Percentiles rank a stretch among this genome's conserved stretches.
Conservation (phyloP, 2,329 filamentous ascomycete genomes). For the Aotearoamyces nothofagi region DNA sequence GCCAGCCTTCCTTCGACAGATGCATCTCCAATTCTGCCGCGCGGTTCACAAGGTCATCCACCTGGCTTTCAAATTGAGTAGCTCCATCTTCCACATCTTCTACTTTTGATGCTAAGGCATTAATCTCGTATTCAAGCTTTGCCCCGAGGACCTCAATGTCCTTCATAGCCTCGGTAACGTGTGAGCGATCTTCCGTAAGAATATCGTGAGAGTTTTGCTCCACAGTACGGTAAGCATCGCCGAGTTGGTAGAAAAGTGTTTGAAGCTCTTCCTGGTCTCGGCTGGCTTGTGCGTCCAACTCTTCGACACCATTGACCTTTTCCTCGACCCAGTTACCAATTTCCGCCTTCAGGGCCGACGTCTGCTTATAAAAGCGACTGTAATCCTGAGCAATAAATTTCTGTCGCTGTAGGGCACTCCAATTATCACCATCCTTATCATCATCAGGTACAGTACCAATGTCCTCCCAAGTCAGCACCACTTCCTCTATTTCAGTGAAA, state of each 20-base stretch:
- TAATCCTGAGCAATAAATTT: conserved; percentile 34
- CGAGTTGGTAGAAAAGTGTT: conserved; percentile 49
- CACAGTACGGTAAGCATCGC: conserved; percentile 54
- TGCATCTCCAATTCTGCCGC: conserved; percentile 42
- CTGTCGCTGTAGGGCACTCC: conserved; percentile 20
- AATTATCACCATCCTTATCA: conserved; percentile 16
- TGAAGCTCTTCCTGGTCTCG: conserved; percentile 51
- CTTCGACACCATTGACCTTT: conserved; percentile 38
- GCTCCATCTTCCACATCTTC: conserved; percentile 79
- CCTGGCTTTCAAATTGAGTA: conserved; percentile 63
- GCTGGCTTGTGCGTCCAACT: conserved; percentile 45
- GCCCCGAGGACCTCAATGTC: conserved; percentile 70
- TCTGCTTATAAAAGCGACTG: conserved; percentile 34
- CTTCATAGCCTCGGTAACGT: conserved; percentile 55
- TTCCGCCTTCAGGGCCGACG: conserved; percentile 33
- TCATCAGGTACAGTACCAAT: conserved; percentile 28
- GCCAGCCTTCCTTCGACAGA: conserved; percentile 17
- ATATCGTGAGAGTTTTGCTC: conserved; percentile 53
- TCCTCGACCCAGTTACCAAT: conserved; percentile 45
- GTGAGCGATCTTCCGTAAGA: conserved; percentile 51
- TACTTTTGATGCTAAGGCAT: conserved; percentile 63
- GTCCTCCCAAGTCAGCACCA: conserved; percentile 51
- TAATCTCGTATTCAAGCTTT: conserved; percentile 85
- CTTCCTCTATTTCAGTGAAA: conserved; percentile 62
- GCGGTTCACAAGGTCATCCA: conserved; percentile 52